Evolutionary conservation across 2,329 filamentous ascomycete genomes (phyloP).

Genomic region (Huntiella omanensis): DNA sequence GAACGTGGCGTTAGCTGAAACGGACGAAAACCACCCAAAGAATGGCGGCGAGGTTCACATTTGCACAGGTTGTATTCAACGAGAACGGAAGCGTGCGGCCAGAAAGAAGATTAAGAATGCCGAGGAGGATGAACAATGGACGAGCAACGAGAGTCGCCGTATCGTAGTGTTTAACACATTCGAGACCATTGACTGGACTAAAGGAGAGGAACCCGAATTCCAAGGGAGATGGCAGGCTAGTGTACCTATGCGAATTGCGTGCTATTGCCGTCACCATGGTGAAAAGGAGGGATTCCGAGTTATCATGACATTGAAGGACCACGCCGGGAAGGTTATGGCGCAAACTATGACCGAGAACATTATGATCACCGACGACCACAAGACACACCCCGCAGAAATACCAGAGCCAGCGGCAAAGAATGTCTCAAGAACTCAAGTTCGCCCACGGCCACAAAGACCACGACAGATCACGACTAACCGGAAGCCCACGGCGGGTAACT

Average conservation of each 20-base stretch:
- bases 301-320: conserved; percentile 87
- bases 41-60: conserved; percentile 92
- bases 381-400: conserved; percentile 41
- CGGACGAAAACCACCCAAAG: conserved; percentile 50
- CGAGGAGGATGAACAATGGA: conserved; percentile 80
- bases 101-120: conserved; percentile 87
- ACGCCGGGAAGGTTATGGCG: conserved; percentile 53
- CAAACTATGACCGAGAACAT: conserved; percentile 77
- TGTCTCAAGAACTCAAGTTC: conserved; percentile 11
- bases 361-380: conserved; percentile 96
- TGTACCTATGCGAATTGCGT: conserved; percentile 87
- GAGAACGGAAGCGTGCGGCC: conserved; percentile 77
- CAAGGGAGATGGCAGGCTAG: conserved; percentile 55
- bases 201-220: conserved; percentile 28
- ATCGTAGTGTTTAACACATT: conserved; percentile 85
- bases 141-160: conserved; percentile 57
- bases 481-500: conserved; percentile 5
- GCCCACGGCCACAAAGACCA: conserved; percentile 20
- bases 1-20: conserved; percentile 20
- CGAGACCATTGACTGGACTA: conserved; percentile 69
- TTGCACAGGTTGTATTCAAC: conserved; percentile 74
- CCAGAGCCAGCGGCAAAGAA: conserved; percentile 5
- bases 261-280: conserved; percentile 86
- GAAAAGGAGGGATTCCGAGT: conserved; percentile 81
- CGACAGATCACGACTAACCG: conserved; percentile 13